Percentiles rank a stretch among this genome's conserved stretches.
phyloP scores from a whole-genome alignment of 352 stramenopile genomes.

The Phytophthora pluvialis region DNA sequence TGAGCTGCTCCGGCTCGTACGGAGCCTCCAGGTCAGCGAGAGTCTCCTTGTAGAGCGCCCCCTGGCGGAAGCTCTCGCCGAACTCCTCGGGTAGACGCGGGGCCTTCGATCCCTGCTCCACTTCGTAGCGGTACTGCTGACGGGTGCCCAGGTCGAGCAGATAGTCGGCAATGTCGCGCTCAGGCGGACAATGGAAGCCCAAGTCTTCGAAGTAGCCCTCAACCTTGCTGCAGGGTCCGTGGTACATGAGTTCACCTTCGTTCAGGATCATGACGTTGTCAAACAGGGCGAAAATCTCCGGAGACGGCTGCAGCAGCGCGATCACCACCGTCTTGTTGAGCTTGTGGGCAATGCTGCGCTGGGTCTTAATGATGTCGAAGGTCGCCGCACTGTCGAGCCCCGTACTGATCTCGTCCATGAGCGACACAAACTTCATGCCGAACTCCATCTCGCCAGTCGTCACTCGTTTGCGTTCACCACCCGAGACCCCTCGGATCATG shows the following conservation, averaged over 20 bases:
- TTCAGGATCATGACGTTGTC: conserved; percentile 60
- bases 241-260: conserved; percentile 52
- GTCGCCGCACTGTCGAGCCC: conserved; percentile 65
- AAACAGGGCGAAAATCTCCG: conserved; percentile 57
- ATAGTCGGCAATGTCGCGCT: conserved; percentile 42
- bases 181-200: conserved; percentile 40
- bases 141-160: conserved; percentile 37
- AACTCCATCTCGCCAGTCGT: conserved; percentile 90
- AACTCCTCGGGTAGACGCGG: conserved; percentile 29
- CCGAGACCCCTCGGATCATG: conserved; percentile 71
- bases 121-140: conserved; percentile 37
- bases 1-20: conserved; percentile 21
- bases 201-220: conserved; percentile 52
- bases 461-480: conserved; percentile 76
- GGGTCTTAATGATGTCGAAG: conserved; percentile 57
- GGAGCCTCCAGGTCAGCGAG: conserved; percentile 36
- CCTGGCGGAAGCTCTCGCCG: conserved; percentile 40
- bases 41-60: conserved; percentile 37
- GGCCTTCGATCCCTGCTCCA: conserved; percentile 11
- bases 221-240: conserved; percentile 42
- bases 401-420: conserved; percentile 87
- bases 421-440: conserved; percentile 68
- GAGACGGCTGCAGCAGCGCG: conserved; percentile 85
- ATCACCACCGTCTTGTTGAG: conserved; percentile 67
- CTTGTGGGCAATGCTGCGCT: conserved; percentile 52